These are phyloP conservation scores for Zygosaccharomyces rouxii DNA, from an alignment of 805 yeast genomes.

Conservation along the genomic window DNA sequence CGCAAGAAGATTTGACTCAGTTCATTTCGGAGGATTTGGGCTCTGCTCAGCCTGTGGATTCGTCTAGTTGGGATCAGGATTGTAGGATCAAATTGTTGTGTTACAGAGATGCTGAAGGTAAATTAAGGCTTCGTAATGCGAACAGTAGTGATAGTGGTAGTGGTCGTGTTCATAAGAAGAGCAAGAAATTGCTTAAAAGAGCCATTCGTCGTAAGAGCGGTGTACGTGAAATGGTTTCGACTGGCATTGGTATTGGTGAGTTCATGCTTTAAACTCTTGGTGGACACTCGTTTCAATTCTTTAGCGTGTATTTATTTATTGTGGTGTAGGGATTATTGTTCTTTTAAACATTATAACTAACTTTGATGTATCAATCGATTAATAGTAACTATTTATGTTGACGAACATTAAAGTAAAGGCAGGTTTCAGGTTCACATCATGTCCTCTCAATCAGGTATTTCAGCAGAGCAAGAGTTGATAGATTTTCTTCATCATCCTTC, in stretches of 20 bases:
- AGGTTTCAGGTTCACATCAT: no score
- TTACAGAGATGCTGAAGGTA: constrained; percentile 33
- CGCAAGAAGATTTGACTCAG: constrained; percentile 11
- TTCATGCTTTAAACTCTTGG: constrained; percentile 29
- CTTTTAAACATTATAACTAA: constrained; percentile 1
- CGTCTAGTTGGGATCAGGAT: constrained; percentile 15
- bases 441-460: constrained; percentile 68
- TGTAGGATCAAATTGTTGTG: constrained; percentile 28
- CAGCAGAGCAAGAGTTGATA: constrained; percentile 29
- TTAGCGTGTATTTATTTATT: constrained; percentile 12
- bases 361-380: not conserved
- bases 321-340: constrained; percentile 10
- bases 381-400: not conserved
- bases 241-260: constrained; percentile 33
- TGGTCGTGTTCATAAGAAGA: constrained; percentile 11
- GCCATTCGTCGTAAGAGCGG: constrained; percentile 34
- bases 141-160: constrained; percentile 5
- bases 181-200: constrained; percentile 17
- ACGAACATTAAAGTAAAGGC: not conserved
- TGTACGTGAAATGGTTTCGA: constrained; percentile 33
- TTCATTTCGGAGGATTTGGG: constrained; percentile 19
- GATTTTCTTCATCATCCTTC: constrained; percentile 14
- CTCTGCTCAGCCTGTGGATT: constrained; percentile 5
- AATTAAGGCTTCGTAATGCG: constrained; percentile 23
- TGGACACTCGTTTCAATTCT: constrained; percentile 9